phyloP scores from a whole-genome alignment of 139 green algal genomes.

The Microglena sp. region DNA sequence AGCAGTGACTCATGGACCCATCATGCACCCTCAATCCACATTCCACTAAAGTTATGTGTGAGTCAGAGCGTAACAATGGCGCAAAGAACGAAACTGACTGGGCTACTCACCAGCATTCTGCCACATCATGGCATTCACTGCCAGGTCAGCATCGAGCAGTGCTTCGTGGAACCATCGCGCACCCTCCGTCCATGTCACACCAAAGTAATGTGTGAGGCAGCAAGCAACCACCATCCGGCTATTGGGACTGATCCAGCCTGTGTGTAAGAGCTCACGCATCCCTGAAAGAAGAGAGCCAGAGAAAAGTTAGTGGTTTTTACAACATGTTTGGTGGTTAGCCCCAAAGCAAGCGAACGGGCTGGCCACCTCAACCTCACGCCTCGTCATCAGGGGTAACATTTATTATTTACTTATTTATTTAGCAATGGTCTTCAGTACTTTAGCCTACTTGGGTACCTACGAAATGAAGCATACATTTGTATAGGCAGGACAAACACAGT shows the following conservation, averaged over 20 bases:
- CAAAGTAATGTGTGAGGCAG: conserved; percentile 78
- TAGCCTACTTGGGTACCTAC: no score
- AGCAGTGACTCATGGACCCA: conserved; percentile 62
- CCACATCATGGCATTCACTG: conserved; percentile 72
- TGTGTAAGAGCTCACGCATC: conserved; percentile 75
- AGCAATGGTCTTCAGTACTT: no score
- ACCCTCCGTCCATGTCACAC: conserved; percentile 36
- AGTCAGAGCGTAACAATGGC: conserved; percentile 62
- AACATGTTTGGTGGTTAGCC: no score
- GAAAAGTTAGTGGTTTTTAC: no score
- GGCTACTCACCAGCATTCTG: conserved; percentile 39
- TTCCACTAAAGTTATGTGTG: conserved; percentile 68
- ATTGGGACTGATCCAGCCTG: conserved; percentile 59
- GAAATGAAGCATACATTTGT: no score
- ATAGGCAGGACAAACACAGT: no score
- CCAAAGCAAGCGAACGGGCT: no score
- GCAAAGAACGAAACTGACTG: no score
- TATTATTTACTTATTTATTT: no score
- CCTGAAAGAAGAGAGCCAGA: no score
- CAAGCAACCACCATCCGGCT: conserved; percentile 54
- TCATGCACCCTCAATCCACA: conserved; percentile 28
- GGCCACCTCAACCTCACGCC: no score
- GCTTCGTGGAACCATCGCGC: conserved; percentile 55
- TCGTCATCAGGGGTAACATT: no score
- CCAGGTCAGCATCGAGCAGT: conserved; percentile 59